Base-by-base conservation (phyloP, 2,329 filamentous ascomycete genomes). In the Cordyceps pruinosa region DNA sequence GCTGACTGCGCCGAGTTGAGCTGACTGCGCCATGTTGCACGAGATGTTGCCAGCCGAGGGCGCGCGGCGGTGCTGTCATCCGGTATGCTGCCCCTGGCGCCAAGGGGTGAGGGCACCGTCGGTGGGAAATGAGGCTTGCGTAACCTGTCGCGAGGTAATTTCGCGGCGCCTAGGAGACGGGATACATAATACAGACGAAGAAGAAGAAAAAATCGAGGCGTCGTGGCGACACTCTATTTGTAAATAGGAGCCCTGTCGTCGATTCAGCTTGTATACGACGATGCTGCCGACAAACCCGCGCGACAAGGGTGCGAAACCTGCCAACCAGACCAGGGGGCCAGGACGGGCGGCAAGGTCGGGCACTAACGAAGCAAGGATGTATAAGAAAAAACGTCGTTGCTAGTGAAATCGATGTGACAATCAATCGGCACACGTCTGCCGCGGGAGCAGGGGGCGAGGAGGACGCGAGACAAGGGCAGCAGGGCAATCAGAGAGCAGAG, bases 401-500 rank as follows among this genome's bases (percentile, higher is more conserved):
- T 13, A 15, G 25, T 26, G 4, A 26, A 56, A 48, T 56, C 34
- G 44, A 39, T 15, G 28, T n/a, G n/a, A 21, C n/a, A 48, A 47
- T 53, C 25, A 44, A 53, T 53, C 50, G 50, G 50, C 37, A 53
- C 28, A 34, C 25, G 37, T 26, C 39, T 44, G 41, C 50, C 50
- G 39, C 37, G 50, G 19, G 19, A 25, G 12, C 25, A 41, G 28
- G 21, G 25, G 50, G 49, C 48, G 44, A 34, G 19, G 49, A 34
- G 26, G 37, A 21, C 48, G 35, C 23, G 25, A 46, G 41, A 54
- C 21, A 47, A 42, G 42, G 28, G n/a, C 7, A 28, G 5, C 15
- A 23, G 28, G 21, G 39, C 28, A 53, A 53, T 47, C 32, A 46
- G 42, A 35, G 42, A 4, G 44, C 44, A 25, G 19, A 15, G 48